These are phyloP conservation scores for Cyberlindnera maritima DNA, from an alignment of 805 yeast species.

Conservation along the genomic window DNA sequence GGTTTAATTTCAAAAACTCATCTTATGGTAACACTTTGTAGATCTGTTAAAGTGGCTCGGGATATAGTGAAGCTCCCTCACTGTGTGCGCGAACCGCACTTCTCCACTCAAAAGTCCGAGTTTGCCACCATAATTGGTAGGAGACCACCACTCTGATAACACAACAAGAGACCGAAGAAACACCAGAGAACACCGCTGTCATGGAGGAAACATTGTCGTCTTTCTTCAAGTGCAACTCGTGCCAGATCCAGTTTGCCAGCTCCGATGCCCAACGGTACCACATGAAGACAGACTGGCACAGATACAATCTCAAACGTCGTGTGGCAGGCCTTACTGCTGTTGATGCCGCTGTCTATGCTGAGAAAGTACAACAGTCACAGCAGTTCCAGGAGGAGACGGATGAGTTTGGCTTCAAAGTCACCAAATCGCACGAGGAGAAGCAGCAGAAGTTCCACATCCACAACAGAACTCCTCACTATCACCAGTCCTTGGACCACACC, in stretches of 20 bases:
- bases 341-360: slow-evolving; percentile 47
- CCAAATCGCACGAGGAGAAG: slow-evolving; percentile 24
- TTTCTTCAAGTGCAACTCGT: slow-evolving; percentile 80
- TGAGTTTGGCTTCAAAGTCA: slow-evolving; percentile 38
- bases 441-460: slow-evolving; percentile 15
- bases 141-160: not conserved
- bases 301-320: slow-evolving; percentile 91
- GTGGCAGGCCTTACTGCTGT: slow-evolving; percentile 82
- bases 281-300: slow-evolving; percentile 98
- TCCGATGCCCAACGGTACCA: slow-evolving; percentile 88
- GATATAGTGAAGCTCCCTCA: not conserved
- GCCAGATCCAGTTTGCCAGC: slow-evolving; percentile 74
- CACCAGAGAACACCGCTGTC: not conserved
- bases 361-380: slow-evolving; percentile 34
- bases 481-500: slow-evolving; percentile 1
- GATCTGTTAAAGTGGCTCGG: too few relatives aligned
- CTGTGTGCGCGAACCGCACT: not conserved
- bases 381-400: slow-evolving; percentile 35
- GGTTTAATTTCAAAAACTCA: slow-evolving; percentile 4
- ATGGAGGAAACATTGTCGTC: slow-evolving; percentile 17
- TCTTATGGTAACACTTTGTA: slow-evolving; percentile 1
- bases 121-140: not conserved
- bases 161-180: not conserved
- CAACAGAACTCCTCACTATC: slow-evolving; percentile 7
- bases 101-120: not conserved